Evolutionary conservation across 495 filamentous ascomycete genomes (phyloP).

Genomic region (Bacidia gigantensis): DNA sequence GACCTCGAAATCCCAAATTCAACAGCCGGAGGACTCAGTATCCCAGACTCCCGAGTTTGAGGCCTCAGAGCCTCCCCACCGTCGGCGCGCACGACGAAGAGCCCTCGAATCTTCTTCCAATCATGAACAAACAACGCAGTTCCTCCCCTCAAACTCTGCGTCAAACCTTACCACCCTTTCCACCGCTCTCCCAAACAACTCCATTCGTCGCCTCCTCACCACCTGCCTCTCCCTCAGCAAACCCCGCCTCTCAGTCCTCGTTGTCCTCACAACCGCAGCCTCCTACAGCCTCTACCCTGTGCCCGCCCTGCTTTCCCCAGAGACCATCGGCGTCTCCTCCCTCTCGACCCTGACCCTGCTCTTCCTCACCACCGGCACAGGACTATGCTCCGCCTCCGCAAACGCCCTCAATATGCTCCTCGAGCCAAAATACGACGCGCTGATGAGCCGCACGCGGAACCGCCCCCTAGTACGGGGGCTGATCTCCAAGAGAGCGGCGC

Average conservation of each 20-base stretch:
- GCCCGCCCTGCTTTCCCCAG: constrained; percentile 51
- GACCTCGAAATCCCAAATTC: too few relatives aligned
- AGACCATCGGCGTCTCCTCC: constrained; percentile 61
- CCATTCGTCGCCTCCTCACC: constrained; percentile 63
- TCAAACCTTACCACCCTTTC: constrained; percentile 62
- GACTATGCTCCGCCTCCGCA: constrained; percentile 70
- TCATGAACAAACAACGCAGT: constrained; percentile 16
- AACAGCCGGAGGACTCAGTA: neutral
- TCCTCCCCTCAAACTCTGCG: constrained; percentile 70
- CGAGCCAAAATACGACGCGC: constrained; percentile 77
- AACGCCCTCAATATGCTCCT: constrained; percentile 97
- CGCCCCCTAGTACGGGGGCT: constrained; percentile 77
- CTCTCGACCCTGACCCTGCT: constrained; percentile 80
- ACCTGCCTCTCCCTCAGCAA: constrained; percentile 86
- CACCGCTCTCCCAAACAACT: constrained; percentile 49
- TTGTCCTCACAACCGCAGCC: constrained; percentile 81
- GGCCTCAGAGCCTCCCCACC: constrained; percentile 31
- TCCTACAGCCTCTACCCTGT: constrained; percentile 90
- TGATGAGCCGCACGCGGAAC: constrained; percentile 84
- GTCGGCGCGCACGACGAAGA: constrained; percentile 38
- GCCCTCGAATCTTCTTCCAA: constrained; percentile 15
- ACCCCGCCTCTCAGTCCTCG: constrained; percentile 80
- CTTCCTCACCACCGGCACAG: constrained; percentile 82
- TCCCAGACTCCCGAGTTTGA: neutral
- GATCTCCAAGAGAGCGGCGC: constrained; percentile 57